A percentile compares a stretch with the other conserved stretches of the same genome.
Evolutionary conservation across 2,329 filamentous ascomycete species (phyloP).

Genomic region (Trichocomaceae sp.): DNA sequence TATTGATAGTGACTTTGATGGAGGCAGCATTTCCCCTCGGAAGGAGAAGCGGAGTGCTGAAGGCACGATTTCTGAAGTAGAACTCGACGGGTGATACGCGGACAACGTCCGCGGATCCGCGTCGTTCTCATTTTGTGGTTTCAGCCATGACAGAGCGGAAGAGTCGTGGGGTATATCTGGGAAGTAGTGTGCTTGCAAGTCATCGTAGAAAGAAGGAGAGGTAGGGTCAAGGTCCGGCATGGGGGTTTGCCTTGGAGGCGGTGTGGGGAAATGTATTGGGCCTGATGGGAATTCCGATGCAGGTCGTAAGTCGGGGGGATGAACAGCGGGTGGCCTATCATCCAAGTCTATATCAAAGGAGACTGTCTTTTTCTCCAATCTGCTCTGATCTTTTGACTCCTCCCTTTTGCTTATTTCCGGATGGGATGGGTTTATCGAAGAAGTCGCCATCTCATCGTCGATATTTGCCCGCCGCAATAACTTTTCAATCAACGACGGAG

Average conservation of each 20-base stretch:
- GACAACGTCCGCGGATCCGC: slow-evolving; percentile 59
- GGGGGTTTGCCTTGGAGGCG: slow-evolving; percentile 40
- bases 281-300: slow-evolving; percentile 33
- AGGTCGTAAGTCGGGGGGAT: slow-evolving; percentile 34
- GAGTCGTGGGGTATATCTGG: slow-evolving; percentile 80
- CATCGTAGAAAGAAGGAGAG: slow-evolving; percentile 73
- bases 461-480: slow-evolving; percentile 71
- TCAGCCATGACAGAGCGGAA: slow-evolving; percentile 83
- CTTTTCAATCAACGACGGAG: slow-evolving; percentile 67
- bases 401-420: not conserved
- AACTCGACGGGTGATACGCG: slow-evolving; percentile 73
- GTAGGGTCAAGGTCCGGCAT: slow-evolving; percentile 72
- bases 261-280: slow-evolving; percentile 40
- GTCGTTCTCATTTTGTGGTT: slow-evolving; percentile 60
- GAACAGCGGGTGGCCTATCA: slow-evolving; percentile 29
- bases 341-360: slow-evolving; percentile 24
- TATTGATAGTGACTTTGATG: slow-evolving; percentile 64
- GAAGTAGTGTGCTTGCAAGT: slow-evolving; percentile 90
- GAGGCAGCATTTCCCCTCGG: slow-evolving; percentile 70
- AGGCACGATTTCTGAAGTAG: slow-evolving; percentile 56
- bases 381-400: not conserved
- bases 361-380: slow-evolving; percentile 23
- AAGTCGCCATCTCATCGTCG: slow-evolving; percentile 45
- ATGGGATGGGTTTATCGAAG: not conserved
- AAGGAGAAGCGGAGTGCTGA: slow-evolving; percentile 86